Base-by-base conservation (phyloP, 2,329 filamentous ascomycete genomes). In the Tolypocladium guangdongense region DNA sequence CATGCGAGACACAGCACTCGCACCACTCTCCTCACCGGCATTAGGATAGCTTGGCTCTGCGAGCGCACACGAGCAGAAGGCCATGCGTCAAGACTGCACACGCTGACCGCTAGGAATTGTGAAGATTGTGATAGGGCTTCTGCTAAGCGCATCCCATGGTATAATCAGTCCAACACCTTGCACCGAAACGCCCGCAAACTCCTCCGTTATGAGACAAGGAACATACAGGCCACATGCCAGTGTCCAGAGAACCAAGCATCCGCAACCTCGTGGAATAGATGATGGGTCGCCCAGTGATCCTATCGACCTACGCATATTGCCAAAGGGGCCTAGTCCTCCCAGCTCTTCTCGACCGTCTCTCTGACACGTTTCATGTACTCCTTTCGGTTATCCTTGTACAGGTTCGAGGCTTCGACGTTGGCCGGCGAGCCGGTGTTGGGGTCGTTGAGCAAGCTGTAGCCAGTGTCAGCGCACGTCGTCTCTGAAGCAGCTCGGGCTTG, bases 321-420 rank as follows among this genome's bases (percentile, higher is more conserved):
- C 7, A 20, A 5, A 30, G 11, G 22, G 24, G 11, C 50, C 68
- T 63, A 95, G 65, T 96, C 92, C 59, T 97, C 93, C 93, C 93
- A 99, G 75, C 92, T 97, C 82, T 96, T 97, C 78, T 99, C 93
- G 18, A 99, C 93, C 0, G 92, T 96, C 75, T 97, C 93, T 49
- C 90, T 80, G 45, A 99, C 93, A 20, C 91, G 80, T 76, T 99
- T 99, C 30, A 86, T 88, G 67, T 99, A 99, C 67, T 99, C 93
- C 69, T 91, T 90, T 58, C 91, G 82, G 71, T 97, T 97, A 67
- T 99, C 93, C 70, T 97, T 97, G 78, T 97, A 99, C 10, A 97
- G 78, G 68, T 97, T 99, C 52, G 90, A 96, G 1, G 93, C 93
- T 73, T 99, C 93, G 62, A 97, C 93, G 64, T 99, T 99, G 53